Percentiles rank a stretch among this genome's conserved stretches.
These are phyloP conservation scores for Leptodermis oblonga DNA, from an alignment of 257 asterid genomes.

Conservation along the genomic window DNA sequence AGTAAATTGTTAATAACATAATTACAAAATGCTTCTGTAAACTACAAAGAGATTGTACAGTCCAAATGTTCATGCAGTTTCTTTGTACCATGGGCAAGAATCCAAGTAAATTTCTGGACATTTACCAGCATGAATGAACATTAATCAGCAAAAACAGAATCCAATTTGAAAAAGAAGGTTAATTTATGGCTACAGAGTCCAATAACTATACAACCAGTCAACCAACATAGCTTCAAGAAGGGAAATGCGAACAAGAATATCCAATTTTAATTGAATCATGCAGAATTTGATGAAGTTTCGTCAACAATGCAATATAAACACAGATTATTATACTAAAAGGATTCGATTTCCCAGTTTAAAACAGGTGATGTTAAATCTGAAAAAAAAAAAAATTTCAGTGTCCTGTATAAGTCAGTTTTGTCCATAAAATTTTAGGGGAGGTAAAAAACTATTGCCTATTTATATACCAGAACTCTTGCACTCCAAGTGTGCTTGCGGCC, in stretches of 20 bases:
- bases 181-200: not conserved
- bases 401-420: no score
- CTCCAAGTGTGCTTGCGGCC: no score
- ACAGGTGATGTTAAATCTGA: not conserved
- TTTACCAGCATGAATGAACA: not conserved
- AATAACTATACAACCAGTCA: no score
- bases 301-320: no score
- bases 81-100: not conserved
- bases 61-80: not conserved
- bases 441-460: no score
- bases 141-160: no score
- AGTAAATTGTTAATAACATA: not conserved
- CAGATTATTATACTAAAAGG: not conserved
- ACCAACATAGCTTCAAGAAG: not conserved
- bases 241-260: not conserved
- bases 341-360: not conserved
- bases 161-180: not conserved
- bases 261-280: not conserved
- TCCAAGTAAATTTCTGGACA: not conserved
- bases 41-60: not conserved
- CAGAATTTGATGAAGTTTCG: no score
- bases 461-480: no score
- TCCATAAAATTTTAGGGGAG: no score
- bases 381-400: no score
- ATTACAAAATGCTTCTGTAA: not conserved